Base-by-base conservation (phyloP, 2,329 filamentous ascomycete genomes). In the Helicocarpus griseus region DNA sequence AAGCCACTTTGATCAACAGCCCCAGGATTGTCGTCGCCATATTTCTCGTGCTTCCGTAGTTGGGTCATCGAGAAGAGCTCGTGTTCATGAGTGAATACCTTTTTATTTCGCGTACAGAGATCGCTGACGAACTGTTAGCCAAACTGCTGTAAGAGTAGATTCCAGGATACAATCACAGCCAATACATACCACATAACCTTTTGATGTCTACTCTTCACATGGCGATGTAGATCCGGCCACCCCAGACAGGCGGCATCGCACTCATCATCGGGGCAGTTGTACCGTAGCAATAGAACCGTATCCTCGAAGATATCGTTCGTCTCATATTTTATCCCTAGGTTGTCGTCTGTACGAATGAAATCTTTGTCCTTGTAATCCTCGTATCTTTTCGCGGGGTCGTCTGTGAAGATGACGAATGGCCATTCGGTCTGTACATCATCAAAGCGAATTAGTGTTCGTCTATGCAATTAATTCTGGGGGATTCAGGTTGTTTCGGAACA, bases 41-140 rank as follows among this genome's bases (percentile, higher is more conserved):
- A 82, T 56, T 82, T 86, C 78, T 97, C 94, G 67, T 98, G 93
- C 61, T 82, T 86, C 59, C 87, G 83, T 47, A 97, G 75, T 59
- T 91, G 88, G 56, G 83, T 80, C 55, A 82, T 79, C 0, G 87
- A 85, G 67, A 96, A 97, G 1, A 98, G 77, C 56, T 94, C 88
- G 65, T 98, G 93, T 69, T 98, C 93, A 70, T 98, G 93, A 1
- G 93, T 96, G 61, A 98, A 98, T 31, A 96, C 89, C 65, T 95
- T 96, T 72, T 98, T 98, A 74, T 96, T 90, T 54, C 89, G 77
- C 5, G 90, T 87, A 69, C 90, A 96, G 9, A 95, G 76, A 67
- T 95, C 89, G 69, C 87, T 78, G 54, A 28, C 24, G 4, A 13
- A 41, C 21, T 22, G 51, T 57, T 24, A 56, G 39, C 2, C 8